Evolutionary conservation across 2,329 filamentous ascomycete genomes (phyloP), one percentile per base, ranked within the genome.

Genomic region (Paradendryphiella salina): DNA sequence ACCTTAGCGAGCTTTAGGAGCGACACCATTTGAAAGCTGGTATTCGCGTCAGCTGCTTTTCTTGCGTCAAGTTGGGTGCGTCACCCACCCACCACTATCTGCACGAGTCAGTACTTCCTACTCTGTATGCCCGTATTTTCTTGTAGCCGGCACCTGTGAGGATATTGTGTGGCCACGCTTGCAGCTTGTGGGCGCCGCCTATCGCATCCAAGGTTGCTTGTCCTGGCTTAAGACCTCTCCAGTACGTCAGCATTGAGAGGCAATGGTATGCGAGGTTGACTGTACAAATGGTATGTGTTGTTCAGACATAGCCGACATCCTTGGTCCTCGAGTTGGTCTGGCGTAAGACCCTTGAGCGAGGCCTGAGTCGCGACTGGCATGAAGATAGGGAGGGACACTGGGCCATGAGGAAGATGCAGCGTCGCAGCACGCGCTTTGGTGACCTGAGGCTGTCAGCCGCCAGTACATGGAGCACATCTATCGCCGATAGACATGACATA

Each of bases 361-460:
- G 90, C 94, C 75, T 99, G 94, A 0, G 94, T 99, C 23, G 94
- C 94, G 35, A 99, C 94, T 13, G 94, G 94, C 94, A 99, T 99
- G 75, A 99, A 99, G 51, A 97, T 85, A 6, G 95, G 94, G 23
- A 97, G 83, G 64, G 88, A 84, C 20, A 99, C 92, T 1, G 87
- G 82, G 50, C 94, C 94, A 84, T 99, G 95, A 42, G 94, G 93
- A 20, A 99, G 85, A 39, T 86, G 88, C 46, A 99, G 81, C 52
- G 85, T 85, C 45, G 94, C 94, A 41, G 94, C 94, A 61, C 94
- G 88, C 20, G 94, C 94, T 80, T 93, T 90, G 9, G 93, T 97
- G 40, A 91, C 95, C 93, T 97, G 59, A 48, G 11, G 6, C 5
- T 29, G 39, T 62, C n/a, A 62, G 50, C 1, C 5, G 15, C 17